Base-by-base conservation (phyloP, 2,329 filamentous ascomycete species). In the Fusarium paranaense region DNA sequence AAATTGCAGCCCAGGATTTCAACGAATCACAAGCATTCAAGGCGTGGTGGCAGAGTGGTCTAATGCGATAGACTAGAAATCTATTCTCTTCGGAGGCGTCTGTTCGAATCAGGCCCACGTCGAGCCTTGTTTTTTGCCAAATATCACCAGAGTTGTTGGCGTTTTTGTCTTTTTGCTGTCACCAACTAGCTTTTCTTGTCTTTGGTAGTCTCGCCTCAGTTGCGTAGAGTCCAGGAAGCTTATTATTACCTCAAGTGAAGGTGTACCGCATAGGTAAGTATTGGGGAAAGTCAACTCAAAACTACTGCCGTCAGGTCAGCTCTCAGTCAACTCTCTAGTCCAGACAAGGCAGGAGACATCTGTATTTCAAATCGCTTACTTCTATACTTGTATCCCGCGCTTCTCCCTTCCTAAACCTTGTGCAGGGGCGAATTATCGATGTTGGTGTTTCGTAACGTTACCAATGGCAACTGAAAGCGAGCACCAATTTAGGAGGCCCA, bases 31-130 rank as follows among this genome's bases (percentile, higher is more conserved):
- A 35, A 56, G 16, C 52, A 27, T 27, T 2, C 13, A 57, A 57
- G 54, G 54, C 54, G 54, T 25, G 32, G 54, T 57, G 54, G 54
- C 54, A 57, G 54, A 57, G 54, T 57, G 54, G 54, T 57, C 54
- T 57, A 57, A 57, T 57, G 54, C 54, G 54, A 57, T 57, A 57
- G 54, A 57, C 54, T 57, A 57, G 54, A 57, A 57, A 57, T 57
- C 54, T 57, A 57, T 57, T 57, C 54, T 37, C 32, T 37, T 57
- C 54, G 52, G 52, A 56, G 52, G 30, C 52, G 30, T 56, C 52
- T 33, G 52, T 56, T 57, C 54, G 32, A 57, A 57, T 57, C 54
- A 35, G 54, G 32, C 32, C 54, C 32, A 37, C 54, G 54, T 57
- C 54, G 54, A 18, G 18, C 25, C 4, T 7, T 4, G 6, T 13